Conservation (phyloP, 768 basidiomycete species). For the Cubamyces lactineus region DNA sequence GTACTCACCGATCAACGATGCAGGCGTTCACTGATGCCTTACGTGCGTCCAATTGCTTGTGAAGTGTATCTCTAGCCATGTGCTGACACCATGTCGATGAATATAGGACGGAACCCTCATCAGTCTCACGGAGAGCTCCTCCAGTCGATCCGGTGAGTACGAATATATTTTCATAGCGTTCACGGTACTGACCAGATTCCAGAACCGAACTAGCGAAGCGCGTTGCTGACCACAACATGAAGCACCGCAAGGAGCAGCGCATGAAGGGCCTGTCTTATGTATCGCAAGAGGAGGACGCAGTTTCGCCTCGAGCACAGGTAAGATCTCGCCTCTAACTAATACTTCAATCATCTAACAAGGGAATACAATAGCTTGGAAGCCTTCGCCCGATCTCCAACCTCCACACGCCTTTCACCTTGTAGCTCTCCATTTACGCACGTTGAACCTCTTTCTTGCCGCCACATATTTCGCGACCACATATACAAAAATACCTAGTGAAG, state of each 20-base stretch:
- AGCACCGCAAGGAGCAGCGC: background rate
- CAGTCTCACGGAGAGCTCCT: conserved; percentile 21
- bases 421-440: background rate
- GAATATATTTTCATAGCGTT: background rate
- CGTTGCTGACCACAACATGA: conserved; percentile 18
- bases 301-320: conserved; percentile 12
- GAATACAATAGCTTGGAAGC: background rate
- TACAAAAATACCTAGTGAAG: background rate
- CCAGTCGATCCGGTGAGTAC: conserved; percentile 16
- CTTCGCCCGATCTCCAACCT: conserved; percentile 7
- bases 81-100: background rate
- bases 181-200: no score
- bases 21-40: conserved; percentile 27
- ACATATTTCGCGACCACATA: background rate
- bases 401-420: conserved; percentile 2
- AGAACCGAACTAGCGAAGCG: conserved; percentile 23
- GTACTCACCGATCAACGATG: background rate
- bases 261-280: background rate
- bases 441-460: background rate
- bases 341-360: background rate
- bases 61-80: no score
- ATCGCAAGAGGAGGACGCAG: background rate
- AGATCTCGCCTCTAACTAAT: background rate
- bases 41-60: conserved; percentile 3
- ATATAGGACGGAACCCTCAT: conserved; percentile 14